phyloP scores from a whole-genome alignment of 2,329 filamentous ascomycete genomes.

The Fusarium sp. region DNA sequence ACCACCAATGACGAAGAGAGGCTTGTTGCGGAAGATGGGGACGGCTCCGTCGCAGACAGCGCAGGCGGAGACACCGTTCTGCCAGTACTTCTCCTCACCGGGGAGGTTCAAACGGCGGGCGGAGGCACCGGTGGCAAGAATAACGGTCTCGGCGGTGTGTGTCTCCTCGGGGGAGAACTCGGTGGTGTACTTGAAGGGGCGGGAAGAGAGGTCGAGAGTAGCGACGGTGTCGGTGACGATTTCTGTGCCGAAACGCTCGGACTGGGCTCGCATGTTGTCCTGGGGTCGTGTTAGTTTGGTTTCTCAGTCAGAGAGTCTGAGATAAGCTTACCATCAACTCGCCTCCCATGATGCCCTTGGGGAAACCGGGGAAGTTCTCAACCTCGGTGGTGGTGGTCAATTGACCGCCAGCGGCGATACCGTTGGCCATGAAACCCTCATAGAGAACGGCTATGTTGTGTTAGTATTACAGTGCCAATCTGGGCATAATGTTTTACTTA shows the following conservation, averaged over 20 bases:
- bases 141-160: slow-evolving; percentile 90
- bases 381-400: slow-evolving; percentile 98
- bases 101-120: slow-evolving; percentile 84
- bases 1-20: slow-evolving; percentile 93
- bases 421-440: slow-evolving; percentile 97
- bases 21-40: slow-evolving; percentile 97
- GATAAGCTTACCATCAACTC: slow-evolving; percentile 78
- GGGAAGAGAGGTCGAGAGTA: slow-evolving; percentile 83
- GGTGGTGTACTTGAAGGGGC: slow-evolving; percentile 93
- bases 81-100: slow-evolving; percentile 97
- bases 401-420: slow-evolving; percentile 95
- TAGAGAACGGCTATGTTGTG: slow-evolving; percentile 79
- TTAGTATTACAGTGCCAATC: slow-evolving; percentile 18
- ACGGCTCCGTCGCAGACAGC: slow-evolving; percentile 97
- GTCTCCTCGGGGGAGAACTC: slow-evolving; percentile 87
- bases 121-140: slow-evolving; percentile 95
- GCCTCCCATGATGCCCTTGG: slow-evolving; percentile 84
- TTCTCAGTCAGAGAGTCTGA: not conserved
- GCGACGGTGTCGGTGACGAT: slow-evolving; percentile 94
- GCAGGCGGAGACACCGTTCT: slow-evolving; percentile 94
- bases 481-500: slow-evolving; percentile 52
- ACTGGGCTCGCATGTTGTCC: slow-evolving; percentile 94
- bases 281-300: slow-evolving; percentile 46
- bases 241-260: slow-evolving; percentile 89
- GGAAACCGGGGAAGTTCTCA: slow-evolving; percentile 98